Conservation (phyloP, 1,139 yeast species). For the Entelexis sorbosivorans region DNA sequence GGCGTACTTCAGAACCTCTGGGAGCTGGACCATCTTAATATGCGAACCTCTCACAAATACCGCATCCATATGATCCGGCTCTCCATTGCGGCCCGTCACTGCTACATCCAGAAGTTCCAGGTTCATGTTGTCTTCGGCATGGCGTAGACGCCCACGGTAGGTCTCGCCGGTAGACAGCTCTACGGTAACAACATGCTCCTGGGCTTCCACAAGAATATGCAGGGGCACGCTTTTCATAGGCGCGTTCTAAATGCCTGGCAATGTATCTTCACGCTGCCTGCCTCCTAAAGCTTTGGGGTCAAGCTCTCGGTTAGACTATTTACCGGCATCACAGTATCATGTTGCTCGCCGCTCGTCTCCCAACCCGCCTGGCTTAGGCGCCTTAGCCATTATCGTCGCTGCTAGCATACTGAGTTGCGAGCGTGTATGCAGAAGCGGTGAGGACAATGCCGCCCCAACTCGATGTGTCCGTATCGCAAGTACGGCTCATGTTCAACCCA, state of each 20-base stretch:
- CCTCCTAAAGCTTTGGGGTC: neutral
- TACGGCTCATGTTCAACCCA: slow-evolving; percentile 45
- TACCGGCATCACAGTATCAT: neutral
- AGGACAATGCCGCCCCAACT: slow-evolving; percentile 6
- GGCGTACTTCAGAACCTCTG: slow-evolving; percentile 74
- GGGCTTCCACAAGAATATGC: slow-evolving; percentile 58
- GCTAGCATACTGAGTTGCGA: neutral
- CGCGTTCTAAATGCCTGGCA: neutral
- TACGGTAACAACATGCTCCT: slow-evolving; percentile 75
- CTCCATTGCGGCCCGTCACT: slow-evolving; percentile 66
- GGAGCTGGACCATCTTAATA: slow-evolving; percentile 71
- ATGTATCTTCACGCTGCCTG: neutral
- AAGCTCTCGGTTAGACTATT: neutral
- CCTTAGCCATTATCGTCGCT: too few species aligned
- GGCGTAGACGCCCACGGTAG: slow-evolving; percentile 68
- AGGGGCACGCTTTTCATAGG: slow-evolving; percentile 57
- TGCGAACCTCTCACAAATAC: slow-evolving; percentile 89
- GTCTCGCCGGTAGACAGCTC: slow-evolving; percentile 81
- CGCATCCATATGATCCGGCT: slow-evolving; percentile 65
- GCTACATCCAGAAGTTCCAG: slow-evolving; percentile 75
- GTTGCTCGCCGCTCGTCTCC: neutral
- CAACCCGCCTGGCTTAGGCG: too few species aligned
- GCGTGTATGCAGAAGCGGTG: neutral
- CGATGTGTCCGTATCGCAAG: slow-evolving; percentile 39
- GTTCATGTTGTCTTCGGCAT: slow-evolving; percentile 81